Evolutionary conservation across 2,329 filamentous ascomycete genomes (phyloP).

Genomic region (Magnaporthales sp.): DNA sequence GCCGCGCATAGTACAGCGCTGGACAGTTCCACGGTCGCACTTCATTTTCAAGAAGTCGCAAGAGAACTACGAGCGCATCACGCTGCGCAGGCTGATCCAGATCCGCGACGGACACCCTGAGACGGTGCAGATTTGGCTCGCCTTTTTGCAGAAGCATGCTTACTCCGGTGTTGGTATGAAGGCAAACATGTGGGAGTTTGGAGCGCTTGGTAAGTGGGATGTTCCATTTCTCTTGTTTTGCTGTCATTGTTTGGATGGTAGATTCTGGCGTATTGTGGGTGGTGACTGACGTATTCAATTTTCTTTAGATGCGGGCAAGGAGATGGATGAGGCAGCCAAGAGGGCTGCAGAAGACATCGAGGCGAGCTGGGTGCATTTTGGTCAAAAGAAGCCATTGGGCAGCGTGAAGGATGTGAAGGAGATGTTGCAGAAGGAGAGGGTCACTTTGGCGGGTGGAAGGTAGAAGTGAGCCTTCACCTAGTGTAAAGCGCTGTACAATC

Average conservation of each 20-base stretch:
- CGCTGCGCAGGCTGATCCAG: conserved; percentile 76
- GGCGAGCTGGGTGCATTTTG: conserved; percentile 46
- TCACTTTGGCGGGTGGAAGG: conserved; percentile 18
- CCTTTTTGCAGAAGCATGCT: conserved; percentile 83
- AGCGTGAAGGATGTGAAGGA: conserved; percentile 45
- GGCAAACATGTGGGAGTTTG: conserved; percentile 91
- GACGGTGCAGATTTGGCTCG: conserved; percentile 83
- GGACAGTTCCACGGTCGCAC: conserved; percentile 82
- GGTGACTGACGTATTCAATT: conserved; percentile 9
- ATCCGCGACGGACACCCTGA: conserved; percentile 88
- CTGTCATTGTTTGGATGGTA: not conserved
- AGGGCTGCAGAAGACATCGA: conserved; percentile 33
- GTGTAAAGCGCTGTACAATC: conserved; percentile 6
- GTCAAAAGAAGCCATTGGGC: conserved; percentile 38
- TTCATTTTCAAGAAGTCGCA: conserved; percentile 98
- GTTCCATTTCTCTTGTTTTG: conserved; percentile 7
- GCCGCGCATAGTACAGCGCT: conserved; percentile 79
- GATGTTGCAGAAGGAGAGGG: conserved; percentile 9
- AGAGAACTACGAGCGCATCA: conserved; percentile 95
- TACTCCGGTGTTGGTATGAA: conserved; percentile 99
- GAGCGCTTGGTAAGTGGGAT: conserved; percentile 51
- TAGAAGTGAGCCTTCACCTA: conserved; percentile 8
- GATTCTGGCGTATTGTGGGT: conserved; percentile 6
- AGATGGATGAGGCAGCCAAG: conserved; percentile 40
- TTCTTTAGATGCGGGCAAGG: conserved; percentile 36